phyloP scores from a whole-genome alignment of 306 rosid species.

The Quercus agrifolia region DNA sequence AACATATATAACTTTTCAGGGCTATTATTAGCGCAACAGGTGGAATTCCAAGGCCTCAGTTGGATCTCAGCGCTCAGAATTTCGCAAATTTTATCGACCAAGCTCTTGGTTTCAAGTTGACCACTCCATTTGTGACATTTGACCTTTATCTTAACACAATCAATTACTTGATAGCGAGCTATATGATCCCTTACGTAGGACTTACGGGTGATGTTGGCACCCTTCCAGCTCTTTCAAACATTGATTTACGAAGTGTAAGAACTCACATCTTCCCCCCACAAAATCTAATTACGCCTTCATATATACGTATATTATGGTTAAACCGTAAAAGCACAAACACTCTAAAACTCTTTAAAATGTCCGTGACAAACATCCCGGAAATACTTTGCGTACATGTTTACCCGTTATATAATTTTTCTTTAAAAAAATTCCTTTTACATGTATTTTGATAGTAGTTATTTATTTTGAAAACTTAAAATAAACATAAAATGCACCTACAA shows the following conservation, averaged over 20 bases:
- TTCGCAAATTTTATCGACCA: slow-evolving; percentile 4
- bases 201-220: slow-evolving; percentile 19
- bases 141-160: slow-evolving; percentile 16
- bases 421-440: no score
- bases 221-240: not conserved
- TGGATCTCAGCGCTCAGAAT: slow-evolving; percentile 14
- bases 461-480: no score
- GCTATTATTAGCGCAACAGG: not conserved
- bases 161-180: slow-evolving; percentile 11
- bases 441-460: no score
- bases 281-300: not conserved
- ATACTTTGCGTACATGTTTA: no score
- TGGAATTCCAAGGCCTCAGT: slow-evolving; percentile 28
- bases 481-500: no score
- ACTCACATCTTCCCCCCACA: not conserved
- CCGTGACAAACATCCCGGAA: no score
- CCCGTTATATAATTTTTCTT: no score
- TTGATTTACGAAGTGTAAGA: not conserved
- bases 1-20: not conserved
- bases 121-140: slow-evolving; percentile 32
- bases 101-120: slow-evolving; percentile 11
- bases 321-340: no score
- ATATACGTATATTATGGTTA: no score
- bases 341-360: no score
- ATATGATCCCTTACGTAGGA: slow-evolving; percentile 23